These are phyloP conservation scores for Sphagnum contortum DNA, from an alignment of 225 moss, liverwort and hornwort genomes.

Conservation along the genomic window DNA sequence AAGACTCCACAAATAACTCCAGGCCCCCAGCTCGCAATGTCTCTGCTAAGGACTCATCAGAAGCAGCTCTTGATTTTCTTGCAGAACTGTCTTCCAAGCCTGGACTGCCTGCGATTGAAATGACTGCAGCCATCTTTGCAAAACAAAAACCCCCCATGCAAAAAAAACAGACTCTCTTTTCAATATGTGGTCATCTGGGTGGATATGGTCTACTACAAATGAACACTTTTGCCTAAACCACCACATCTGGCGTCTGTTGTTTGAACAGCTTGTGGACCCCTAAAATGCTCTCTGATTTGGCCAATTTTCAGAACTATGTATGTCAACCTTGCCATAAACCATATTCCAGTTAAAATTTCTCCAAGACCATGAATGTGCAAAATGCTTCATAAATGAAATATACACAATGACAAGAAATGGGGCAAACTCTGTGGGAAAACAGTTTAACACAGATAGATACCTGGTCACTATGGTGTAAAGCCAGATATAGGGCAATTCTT, in stretches of 20 bases:
- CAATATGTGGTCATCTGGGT: not conserved
- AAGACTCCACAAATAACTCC: conserved; percentile 60
- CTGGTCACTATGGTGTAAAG: conserved; percentile 42
- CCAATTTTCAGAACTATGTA: not conserved
- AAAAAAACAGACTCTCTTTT: not conserved
- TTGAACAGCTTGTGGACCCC: not conserved
- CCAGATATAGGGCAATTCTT: conserved; percentile 68
- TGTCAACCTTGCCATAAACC: too few species aligned
- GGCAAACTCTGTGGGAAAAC: too few species aligned
- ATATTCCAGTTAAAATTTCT: too few species aligned
- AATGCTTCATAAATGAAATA: too few species aligned
- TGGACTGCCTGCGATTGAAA: conserved; percentile 88
- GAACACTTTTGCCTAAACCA: not conserved
- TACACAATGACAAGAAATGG: too few species aligned
- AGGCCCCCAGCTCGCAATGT: conserved; percentile 47
- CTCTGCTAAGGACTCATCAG: conserved; percentile 58
- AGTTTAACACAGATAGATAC: conserved; percentile 14
- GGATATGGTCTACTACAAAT: not conserved
- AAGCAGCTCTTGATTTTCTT: conserved; percentile 42
- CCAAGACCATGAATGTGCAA: too few species aligned
- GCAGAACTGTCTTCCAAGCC: conserved; percentile 42
- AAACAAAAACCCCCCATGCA: not conserved
- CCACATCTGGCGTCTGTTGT: too few species aligned
- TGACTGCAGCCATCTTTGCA: conserved; percentile 58
- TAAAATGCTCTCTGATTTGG: not conserved